Conservation (phyloP, 2,329 filamentous ascomycete genomes). For the Verticillium zaregamsianum region DNA sequence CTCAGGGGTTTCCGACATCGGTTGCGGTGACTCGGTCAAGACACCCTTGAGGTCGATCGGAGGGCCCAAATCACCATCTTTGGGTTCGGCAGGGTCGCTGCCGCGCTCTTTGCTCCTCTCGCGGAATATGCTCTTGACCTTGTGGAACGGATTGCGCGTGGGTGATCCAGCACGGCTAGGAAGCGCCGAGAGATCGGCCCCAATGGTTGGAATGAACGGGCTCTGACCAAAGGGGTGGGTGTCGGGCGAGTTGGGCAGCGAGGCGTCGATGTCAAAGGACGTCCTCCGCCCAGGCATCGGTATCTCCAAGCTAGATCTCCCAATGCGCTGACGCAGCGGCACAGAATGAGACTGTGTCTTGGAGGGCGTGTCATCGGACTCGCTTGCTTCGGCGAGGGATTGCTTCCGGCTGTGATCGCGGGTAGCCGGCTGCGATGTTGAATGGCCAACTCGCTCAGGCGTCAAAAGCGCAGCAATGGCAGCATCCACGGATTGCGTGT, state of each 20-base stretch:
- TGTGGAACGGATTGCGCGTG: conserved; percentile 52
- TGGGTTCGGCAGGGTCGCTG: conserved; percentile 26
- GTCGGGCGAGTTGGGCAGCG: conserved; percentile 48
- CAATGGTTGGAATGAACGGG: conserved; percentile 53
- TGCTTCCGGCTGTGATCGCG: conserved; percentile 28
- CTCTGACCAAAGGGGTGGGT: conserved; percentile 41
- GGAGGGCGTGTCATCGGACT: conserved; percentile 27
- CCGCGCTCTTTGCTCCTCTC: conserved; percentile 46
- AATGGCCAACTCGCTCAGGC: conserved; percentile 9
- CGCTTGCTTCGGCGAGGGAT: conserved; percentile 35
- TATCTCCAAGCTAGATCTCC: conserved; percentile 45
- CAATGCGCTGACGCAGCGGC: conserved; percentile 19
- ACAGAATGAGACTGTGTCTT: background rate
- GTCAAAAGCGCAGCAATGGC: conserved; percentile 6
- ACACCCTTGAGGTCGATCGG: background rate
- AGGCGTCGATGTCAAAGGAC: conserved; percentile 41
- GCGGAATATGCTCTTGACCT: conserved; percentile 50
- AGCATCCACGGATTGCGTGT: background rate
- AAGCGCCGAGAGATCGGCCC: conserved; percentile 59
- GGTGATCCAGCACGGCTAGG: conserved; percentile 63
- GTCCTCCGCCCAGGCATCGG: conserved; percentile 30
- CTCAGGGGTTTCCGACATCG: background rate
- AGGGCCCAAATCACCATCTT: background rate
- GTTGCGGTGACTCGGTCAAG: background rate
- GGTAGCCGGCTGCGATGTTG: conserved; percentile 21